Evolutionary conservation across 768 basidiomycete species (phyloP), one percentile per base, ranked within the genome.

Genomic region (Hypholoma fasciculare): DNA sequence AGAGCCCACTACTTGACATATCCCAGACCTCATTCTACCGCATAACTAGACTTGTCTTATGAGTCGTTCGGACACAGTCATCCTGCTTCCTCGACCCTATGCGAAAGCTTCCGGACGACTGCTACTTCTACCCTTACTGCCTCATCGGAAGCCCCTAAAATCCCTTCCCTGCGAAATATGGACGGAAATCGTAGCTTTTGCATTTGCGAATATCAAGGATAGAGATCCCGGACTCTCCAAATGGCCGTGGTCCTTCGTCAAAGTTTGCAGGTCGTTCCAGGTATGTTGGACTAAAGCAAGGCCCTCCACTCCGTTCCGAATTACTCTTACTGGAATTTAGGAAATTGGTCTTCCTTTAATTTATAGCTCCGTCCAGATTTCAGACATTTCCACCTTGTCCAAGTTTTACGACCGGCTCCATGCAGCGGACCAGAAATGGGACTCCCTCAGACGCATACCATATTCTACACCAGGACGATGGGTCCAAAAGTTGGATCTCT

Each of bases 381-480:
- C 67, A 5, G 74, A 76, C 17, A 63, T 83, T 11, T 54, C 67
- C 12, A 67, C 76, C 5, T 75, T 94, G 42, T 78, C 82, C 55
- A 78, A 76, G 59, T 88, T 94, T 63, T 75, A 81, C n/a, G 58
- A 73, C n/a, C 76, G 75, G 20, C 78, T 96, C 1, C 74, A 78
- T 58, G 64, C 68, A 30, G 86, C 88, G 7, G 94, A 96, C 60
- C 79, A 83, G 63, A 82, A 81, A 66, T 96, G 94, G 94, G 92
- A 94, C 65, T 90, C 92, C 44, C 86, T 96, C 56, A 84, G 91
- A 52, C 82, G 94, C 50, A 93, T 91, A 62, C 91, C 91, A 0
- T 90, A 89, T 65, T 95, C 93, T 4, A 82, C 89, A 0, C 94
- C 94, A 1, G 94, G 94, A 27, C 81, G 94, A 67, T 96, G 92